These are phyloP conservation scores for Suillus decipiens DNA, from an alignment of 768 basidiomycete species.

Conservation along the genomic window DNA sequence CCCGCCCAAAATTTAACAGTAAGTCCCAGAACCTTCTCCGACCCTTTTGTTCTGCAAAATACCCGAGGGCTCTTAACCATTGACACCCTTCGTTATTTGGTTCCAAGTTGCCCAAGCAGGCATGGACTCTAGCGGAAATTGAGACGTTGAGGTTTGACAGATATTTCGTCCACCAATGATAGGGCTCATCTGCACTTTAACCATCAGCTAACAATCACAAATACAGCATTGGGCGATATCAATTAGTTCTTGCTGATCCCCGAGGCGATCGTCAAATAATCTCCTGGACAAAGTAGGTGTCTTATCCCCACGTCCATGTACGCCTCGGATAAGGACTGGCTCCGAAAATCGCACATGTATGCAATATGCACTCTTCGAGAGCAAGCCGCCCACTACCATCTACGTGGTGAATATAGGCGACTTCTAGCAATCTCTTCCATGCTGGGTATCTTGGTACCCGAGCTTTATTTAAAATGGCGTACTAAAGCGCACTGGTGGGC, in stretches of 20 bases:
- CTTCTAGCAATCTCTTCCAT: background rate
- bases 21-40: slow-evolving; percentile 39
- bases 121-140: slow-evolving; percentile 42
- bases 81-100: slow-evolving; percentile 43
- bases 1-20: slow-evolving; percentile 45
- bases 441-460: background rate
- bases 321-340: background rate
- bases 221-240: slow-evolving; percentile 50
- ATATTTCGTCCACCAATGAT: slow-evolving; percentile 39
- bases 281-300: background rate
- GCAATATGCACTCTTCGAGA: background rate
- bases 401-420: background rate
- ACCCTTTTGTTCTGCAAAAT: background rate
- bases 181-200: slow-evolving; percentile 44
- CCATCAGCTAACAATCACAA: slow-evolving; percentile 46
- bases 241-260: background rate
- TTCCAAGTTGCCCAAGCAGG: slow-evolving; percentile 52
- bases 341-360: background rate
- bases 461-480: background rate
- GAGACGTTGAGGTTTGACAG: slow-evolving; percentile 42
- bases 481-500: background rate
- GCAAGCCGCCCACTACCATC: no score
- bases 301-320: background rate
- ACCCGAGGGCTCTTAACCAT: background rate
- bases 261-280: background rate